These are phyloP conservation scores for Penicillium sp. DNA, from an alignment of 2,329 filamentous ascomycete genomes.

Conservation along the genomic window DNA sequence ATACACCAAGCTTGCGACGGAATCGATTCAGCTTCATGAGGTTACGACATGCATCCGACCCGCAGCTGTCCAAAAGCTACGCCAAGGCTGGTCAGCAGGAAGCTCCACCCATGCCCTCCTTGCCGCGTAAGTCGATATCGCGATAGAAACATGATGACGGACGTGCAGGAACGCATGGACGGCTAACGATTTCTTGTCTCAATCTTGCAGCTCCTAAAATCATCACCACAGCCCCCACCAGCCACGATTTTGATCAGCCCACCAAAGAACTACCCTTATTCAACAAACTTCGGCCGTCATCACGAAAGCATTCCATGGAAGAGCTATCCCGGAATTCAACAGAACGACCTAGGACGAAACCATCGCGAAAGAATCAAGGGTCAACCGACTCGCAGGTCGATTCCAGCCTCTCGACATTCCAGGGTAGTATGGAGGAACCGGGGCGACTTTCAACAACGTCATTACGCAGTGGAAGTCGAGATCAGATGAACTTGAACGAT, in stretches of 20 bases:
- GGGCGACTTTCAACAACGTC: slow-evolving; percentile 51
- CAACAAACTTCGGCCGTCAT: slow-evolving; percentile 44
- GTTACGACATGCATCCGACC: slow-evolving; percentile 90
- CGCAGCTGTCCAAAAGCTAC: slow-evolving; percentile 78
- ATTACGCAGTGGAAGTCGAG: slow-evolving; percentile 52
- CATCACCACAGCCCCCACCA: slow-evolving; percentile 87
- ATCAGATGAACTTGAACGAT: slow-evolving; percentile 56
- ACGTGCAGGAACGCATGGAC: neutral
- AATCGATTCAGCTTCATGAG: slow-evolving; percentile 69
- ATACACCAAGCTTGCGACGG: slow-evolving; percentile 30
- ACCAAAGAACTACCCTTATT: slow-evolving; percentile 42
- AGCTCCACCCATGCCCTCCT: slow-evolving; percentile 40
- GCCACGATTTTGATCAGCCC: slow-evolving; percentile 55
- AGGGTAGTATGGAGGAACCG: slow-evolving; percentile 65
- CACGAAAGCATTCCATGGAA: slow-evolving; percentile 36
- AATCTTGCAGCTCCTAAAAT: slow-evolving; percentile 60
- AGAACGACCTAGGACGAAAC: slow-evolving; percentile 18
- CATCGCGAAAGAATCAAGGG: slow-evolving; percentile 25
- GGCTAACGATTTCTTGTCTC: slow-evolving; percentile 1
- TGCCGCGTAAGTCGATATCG: slow-evolving; percentile 37
- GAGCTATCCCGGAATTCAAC: slow-evolving; percentile 23
- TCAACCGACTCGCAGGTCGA: slow-evolving; percentile 33
- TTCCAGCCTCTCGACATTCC: slow-evolving; percentile 36
- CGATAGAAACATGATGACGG: neutral
- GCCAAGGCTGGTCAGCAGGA: slow-evolving; percentile 60